A percentile compares a stretch with the other conserved stretches of the same genome.
phyloP scores from a whole-genome alignment of 1,284 basidiomycete species.

The Salmacisia buchloeana region DNA sequence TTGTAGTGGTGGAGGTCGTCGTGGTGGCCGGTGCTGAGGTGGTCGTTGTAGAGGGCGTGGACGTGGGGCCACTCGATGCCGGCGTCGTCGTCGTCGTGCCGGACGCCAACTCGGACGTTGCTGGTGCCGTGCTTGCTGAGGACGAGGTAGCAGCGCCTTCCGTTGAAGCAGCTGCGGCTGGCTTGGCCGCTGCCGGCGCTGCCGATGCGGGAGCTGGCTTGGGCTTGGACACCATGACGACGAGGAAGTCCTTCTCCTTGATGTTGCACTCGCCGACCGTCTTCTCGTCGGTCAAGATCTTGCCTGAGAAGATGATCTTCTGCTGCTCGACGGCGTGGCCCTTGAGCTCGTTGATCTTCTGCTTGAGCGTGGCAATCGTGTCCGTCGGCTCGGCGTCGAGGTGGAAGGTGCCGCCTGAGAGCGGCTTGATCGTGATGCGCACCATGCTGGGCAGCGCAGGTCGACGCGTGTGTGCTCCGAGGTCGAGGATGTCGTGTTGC shows the following conservation, averaged over 20 bases:
- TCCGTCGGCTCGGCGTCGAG: constrained; percentile 45
- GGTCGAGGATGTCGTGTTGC: neutral
- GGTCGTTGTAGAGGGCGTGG: constrained; percentile 51
- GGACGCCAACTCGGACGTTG: too few relatives aligned
- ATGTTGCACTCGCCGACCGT: constrained; percentile 81
- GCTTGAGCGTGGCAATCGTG: constrained; percentile 68
- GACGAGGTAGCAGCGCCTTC: constrained; percentile 1
- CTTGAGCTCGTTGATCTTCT: constrained; percentile 73
- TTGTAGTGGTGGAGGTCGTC: constrained; percentile 22
- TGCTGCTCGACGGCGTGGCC: constrained; percentile 69
- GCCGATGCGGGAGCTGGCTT: constrained; percentile 19
- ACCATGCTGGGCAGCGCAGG: constrained; percentile 29
- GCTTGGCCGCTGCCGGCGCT: neutral
- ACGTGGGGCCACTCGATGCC: constrained; percentile 51
- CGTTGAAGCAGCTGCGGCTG: constrained; percentile 18
- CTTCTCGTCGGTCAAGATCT: constrained; percentile 84
- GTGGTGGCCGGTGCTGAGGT: constrained; percentile 34
- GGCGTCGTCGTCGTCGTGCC: too few relatives aligned
- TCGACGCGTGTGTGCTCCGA: neutral
- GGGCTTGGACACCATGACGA: constrained; percentile 96
- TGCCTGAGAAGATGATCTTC: constrained; percentile 96
- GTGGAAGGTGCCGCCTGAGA: constrained; percentile 48
- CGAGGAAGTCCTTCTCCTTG: constrained; percentile 98
- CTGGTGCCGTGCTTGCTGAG: constrained; percentile 1
- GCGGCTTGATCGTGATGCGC: constrained; percentile 42